These are phyloP conservation scores for Talaromyces wortmannii DNA, from an alignment of 495 filamentous ascomycete genomes.

Conservation along the genomic window DNA sequence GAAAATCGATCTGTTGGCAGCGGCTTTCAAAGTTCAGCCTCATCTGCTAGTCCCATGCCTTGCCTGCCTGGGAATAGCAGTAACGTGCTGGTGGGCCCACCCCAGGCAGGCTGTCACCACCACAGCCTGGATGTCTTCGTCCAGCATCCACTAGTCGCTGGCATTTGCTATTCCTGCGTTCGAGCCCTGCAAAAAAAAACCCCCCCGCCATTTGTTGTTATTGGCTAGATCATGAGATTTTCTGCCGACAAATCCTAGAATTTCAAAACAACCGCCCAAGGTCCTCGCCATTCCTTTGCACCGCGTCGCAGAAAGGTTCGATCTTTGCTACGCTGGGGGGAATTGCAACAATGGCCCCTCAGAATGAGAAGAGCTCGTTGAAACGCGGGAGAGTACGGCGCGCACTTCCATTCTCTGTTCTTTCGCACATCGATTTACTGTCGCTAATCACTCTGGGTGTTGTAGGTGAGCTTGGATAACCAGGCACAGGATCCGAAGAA, in stretches of 20 bases:
- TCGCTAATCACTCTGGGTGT: background rate
- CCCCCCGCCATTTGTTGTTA: too few species aligned
- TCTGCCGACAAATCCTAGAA: background rate
- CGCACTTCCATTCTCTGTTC: background rate
- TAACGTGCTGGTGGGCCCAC: too few species aligned
- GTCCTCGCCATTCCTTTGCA: background rate
- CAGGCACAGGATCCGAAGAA: conserved; percentile 41
- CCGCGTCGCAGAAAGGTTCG: background rate
- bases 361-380: conserved; percentile 43
- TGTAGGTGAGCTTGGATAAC: conserved; percentile 31
- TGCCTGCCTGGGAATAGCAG: too few species aligned
- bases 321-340: background rate
- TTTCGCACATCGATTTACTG: background rate
- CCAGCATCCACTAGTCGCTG: too few species aligned
- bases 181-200: too few species aligned
- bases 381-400: conserved; percentile 41
- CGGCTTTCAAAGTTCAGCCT: too few species aligned
- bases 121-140: too few species aligned
- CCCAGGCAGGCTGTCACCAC: too few species aligned
- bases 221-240: background rate
- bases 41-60: too few species aligned
- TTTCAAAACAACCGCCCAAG: background rate
- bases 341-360: conserved; percentile 34
- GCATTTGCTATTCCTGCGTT: too few species aligned
- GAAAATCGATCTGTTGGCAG: too few species aligned